phyloP scores from a whole-genome alignment of 1,284 basidiomycete species.

The Leucocoprinus gongylophorus region DNA sequence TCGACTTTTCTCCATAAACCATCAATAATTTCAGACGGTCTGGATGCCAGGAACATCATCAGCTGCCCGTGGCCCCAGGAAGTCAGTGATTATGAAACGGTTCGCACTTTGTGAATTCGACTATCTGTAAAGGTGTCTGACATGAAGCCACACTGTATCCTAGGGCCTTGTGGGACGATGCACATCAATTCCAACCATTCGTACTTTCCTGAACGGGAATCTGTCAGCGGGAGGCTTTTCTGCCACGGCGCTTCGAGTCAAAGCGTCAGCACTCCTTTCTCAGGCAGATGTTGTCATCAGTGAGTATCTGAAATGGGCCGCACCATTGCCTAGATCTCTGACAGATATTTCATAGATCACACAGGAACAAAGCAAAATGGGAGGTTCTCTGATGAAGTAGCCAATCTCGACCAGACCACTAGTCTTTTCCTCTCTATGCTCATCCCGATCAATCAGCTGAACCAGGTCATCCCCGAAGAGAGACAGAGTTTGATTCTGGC shows the following conservation, averaged over 20 bases:
- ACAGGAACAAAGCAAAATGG: constrained; percentile 36
- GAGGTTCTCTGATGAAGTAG: constrained; percentile 49
- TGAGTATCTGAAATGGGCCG: constrained; percentile 52
- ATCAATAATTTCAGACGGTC: constrained; percentile 44
- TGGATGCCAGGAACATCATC: constrained; percentile 41
- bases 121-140: background rate
- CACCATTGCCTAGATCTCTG: constrained; percentile 11
- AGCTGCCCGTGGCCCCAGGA: constrained; percentile 62
- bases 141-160: constrained; percentile 3
- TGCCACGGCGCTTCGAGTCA: constrained; percentile 54
- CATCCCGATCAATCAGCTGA: constrained; percentile 57
- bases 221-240: constrained; percentile 53
- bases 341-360: constrained; percentile 4
- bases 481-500: constrained; percentile 51
- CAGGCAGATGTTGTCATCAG: constrained; percentile 54
- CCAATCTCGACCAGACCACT: constrained; percentile 54
- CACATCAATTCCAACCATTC: constrained; percentile 49
- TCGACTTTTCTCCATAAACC: constrained; percentile 54
- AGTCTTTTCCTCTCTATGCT: constrained; percentile 54
- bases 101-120: constrained; percentile 25
- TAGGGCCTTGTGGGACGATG: constrained; percentile 52
- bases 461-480: constrained; percentile 48
- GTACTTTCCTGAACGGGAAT: constrained; percentile 54
- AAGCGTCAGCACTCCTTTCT: constrained; percentile 68
- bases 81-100: constrained; percentile 52